Percentiles rank a stretch among this genome's conserved stretches.
These are phyloP conservation scores for Lasiodiplodia hormozganensis DNA, from an alignment of 2,329 filamentous ascomycete genomes.

Conservation along the genomic window DNA sequence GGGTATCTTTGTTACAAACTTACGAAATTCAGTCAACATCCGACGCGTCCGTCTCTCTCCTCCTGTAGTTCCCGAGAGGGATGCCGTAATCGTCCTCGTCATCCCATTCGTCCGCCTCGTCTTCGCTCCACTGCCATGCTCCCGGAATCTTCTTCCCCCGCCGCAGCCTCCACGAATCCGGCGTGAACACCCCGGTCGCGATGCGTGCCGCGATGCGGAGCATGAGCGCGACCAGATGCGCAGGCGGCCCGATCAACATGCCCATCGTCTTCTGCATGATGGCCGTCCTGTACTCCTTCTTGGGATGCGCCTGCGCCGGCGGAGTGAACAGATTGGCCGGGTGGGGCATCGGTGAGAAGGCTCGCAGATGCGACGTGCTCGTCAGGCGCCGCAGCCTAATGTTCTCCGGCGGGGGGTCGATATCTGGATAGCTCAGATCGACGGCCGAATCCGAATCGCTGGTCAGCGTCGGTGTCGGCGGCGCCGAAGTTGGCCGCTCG, in stretches of 20 bases:
- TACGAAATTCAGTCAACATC: slow-evolving; percentile 26
- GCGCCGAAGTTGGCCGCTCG: slow-evolving; percentile 40
- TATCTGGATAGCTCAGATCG: slow-evolving; percentile 47
- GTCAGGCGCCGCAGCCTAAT: slow-evolving; percentile 50
- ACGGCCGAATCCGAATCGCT: slow-evolving; percentile 51
- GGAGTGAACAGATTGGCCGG: slow-evolving; percentile 70
- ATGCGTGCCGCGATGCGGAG: slow-evolving; percentile 82
- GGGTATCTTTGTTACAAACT: slow-evolving; percentile 11
- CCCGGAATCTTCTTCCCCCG: slow-evolving; percentile 44
- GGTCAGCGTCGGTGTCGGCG: slow-evolving; percentile 54
- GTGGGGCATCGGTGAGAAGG: slow-evolving; percentile 71
- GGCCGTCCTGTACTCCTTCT: slow-evolving; percentile 50
- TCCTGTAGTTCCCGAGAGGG: slow-evolving; percentile 43
- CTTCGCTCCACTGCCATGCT: slow-evolving; percentile 67
- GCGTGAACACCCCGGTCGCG: slow-evolving; percentile 53
- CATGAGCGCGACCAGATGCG: slow-evolving; percentile 79
- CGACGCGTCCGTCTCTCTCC: slow-evolving; percentile 3
- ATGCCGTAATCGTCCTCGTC: slow-evolving; percentile 65
- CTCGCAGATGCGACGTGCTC: slow-evolving; percentile 62
- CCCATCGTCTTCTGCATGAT: slow-evolving; percentile 80
- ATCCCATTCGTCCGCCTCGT: slow-evolving; percentile 57
- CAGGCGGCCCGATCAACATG: slow-evolving; percentile 79
- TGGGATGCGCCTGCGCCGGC: slow-evolving; percentile 44
- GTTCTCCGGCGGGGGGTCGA: slow-evolving; percentile 48
- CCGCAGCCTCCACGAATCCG: slow-evolving; percentile 44